Evolutionary conservation across 2,329 filamentous ascomycete species (phyloP), one percentile per base, ranked within the genome.

Genomic region (Sarocladium strictum): DNA sequence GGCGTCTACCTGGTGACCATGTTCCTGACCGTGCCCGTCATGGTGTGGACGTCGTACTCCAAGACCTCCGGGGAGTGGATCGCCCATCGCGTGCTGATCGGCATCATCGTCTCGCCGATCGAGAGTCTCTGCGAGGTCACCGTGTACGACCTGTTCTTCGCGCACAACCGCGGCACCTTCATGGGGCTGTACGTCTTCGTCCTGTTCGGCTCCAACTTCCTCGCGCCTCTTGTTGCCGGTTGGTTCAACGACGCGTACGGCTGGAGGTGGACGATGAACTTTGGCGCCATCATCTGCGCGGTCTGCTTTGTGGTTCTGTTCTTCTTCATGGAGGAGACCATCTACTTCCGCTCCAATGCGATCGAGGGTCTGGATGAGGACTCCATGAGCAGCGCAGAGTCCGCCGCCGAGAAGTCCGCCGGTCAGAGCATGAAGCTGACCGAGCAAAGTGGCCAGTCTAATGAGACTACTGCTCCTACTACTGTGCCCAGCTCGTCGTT

Each of bases 261-360:
- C 2, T 80, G 76, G 76, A 57, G 71, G 54, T 80, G 76, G 75
- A 63, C 62, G 19, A 62, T 70, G 56, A 61, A 67, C 54, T 81
- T 78, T 70, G 75, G 75, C 32, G 76, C 80, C 3, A 82, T 85
- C 26, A 73, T 84, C 58, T 64, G 68, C 2, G 78, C 66, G 1
- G 64, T 76, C 1, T 70, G 67, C 10, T 76, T 78, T 35, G 60
- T 83, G 17, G 72, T 81, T 58, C 65, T 78, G 1, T 83, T 81
- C 67, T 78, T 84, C 60, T 76, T 78, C 63, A 76, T 83, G 71
- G 81, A 84, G 63, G 81, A 84, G 64, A 83, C 81, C 4, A 83
- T 80, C 62, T 82, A 77, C 61, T 64, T 69, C 52, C 72, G 76
- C 12, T 54, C 63, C 4, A 69, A 47, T n/a, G 43, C 67, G 6